Conservation (phyloP, 306 rosid species). For the Vigna radiata region DNA sequence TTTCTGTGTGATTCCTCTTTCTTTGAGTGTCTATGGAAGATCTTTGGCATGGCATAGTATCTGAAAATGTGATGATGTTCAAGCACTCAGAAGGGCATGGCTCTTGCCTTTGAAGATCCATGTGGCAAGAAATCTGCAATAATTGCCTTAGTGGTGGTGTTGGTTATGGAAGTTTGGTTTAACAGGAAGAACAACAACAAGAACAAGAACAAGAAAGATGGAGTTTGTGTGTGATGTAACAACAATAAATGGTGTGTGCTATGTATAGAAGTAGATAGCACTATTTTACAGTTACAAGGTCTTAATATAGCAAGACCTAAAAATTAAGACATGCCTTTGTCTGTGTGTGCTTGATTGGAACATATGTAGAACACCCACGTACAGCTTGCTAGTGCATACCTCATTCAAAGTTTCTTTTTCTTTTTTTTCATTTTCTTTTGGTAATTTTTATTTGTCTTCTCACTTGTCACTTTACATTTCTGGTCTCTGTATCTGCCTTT, state of each 20-base stretch:
- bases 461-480: constrained; percentile 52
- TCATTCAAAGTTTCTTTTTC: constrained; percentile 44
- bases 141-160: constrained; percentile 17
- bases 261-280: constrained; percentile 61
- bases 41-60: constrained; percentile 35
- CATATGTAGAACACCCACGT: constrained; percentile 53
- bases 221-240: constrained; percentile 45
- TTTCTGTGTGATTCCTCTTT: constrained; percentile 32
- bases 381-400: constrained; percentile 54
- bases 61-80: constrained; percentile 48
- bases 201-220: constrained; percentile 49
- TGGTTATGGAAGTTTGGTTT: constrained; percentile 45
- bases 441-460: constrained; percentile 48
- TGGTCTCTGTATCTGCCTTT: constrained; percentile 48
- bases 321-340: constrained; percentile 53
- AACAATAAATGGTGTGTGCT: constrained; percentile 52
- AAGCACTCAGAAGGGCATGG: constrained; percentile 56
- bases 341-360: constrained; percentile 53
- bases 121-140: constrained; percentile 36
- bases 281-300: constrained; percentile 82
- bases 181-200: constrained; percentile 34
- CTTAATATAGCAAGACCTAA: constrained; percentile 71
- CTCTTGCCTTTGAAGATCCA: constrained; percentile 53
- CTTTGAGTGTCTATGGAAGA: constrained; percentile 45
- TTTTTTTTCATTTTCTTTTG: background rate